Base-by-base conservation (phyloP, 257 asterid species). In the Verbena officinalis region DNA sequence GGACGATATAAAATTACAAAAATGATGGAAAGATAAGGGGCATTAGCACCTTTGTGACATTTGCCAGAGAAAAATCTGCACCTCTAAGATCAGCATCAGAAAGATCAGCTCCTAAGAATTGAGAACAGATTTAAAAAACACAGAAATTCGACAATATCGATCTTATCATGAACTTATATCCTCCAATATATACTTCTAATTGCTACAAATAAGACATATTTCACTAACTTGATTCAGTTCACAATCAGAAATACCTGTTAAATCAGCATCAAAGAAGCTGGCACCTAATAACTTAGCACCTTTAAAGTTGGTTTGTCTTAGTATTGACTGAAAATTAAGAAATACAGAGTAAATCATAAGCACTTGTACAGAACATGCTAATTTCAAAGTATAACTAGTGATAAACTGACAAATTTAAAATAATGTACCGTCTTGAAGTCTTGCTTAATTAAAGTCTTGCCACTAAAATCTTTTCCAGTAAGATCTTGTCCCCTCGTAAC, bases 401-500 rank as follows among this genome's bases (percentile, higher is more conserved):
- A n/a, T n/a, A n/a, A n/a, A 27, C 33, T 2, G 33, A 27, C 33
- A 27, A 27, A 27, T 20, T 9, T 20, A 5, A 19, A 44, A 49
- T 46, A 52, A 40, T 9, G 42, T 80, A 91, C 95, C 79, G 97
- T 90, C 80, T 93, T 93, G 77, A 93, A 93, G 75, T 93, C 99
- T 77, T 93, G 99, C 80, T 70, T 87, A 81, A 87, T 81, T 73
- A 90, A 83, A 27, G 83, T 80, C 78, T 80, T 81, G 45, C 98
- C 98, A 75, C 96, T 90, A 55, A 93, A 93, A 78, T 93, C 95
- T 53, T 78, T 90, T 45, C 90, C 99, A 22, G 81, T 55, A 30
- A 93, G 96, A 78, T 93, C 99, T 69, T 93, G 99, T 19, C 99
- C 99, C 48, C 99, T 81, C n/a, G 99, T 93, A 17, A 93, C 99